Evolutionary conservation across 2,329 filamentous ascomycete genomes (phyloP).

Genomic region (Lachnellula occidentalis): DNA sequence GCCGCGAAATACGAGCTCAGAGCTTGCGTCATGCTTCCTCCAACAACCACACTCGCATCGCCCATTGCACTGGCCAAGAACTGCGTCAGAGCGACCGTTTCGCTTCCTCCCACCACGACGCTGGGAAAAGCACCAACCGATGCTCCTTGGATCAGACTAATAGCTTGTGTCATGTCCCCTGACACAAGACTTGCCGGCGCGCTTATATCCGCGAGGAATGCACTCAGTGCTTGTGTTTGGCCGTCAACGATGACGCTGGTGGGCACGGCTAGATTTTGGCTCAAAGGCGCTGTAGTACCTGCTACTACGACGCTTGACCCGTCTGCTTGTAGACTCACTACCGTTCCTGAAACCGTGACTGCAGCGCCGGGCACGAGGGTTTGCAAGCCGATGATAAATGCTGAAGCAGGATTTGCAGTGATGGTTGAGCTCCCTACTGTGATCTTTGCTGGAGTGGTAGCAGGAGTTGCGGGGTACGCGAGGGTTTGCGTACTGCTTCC

Average conservation of each 20-base stretch:
- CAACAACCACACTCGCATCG: neutral
- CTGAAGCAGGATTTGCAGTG: neutral
- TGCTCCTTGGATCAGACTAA: neutral
- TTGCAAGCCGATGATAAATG: neutral
- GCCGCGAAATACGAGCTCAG: neutral
- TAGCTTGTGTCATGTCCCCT: neutral
- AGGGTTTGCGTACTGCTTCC: neutral
- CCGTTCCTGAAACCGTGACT: conserved; percentile 1
- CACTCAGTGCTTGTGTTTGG: neutral
- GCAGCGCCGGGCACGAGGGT: neutral
- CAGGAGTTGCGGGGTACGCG: neutral
- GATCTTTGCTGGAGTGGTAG: neutral
- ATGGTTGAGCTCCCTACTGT: neutral
- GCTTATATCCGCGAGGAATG: neutral
- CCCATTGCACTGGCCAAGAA: neutral
- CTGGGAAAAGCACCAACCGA: neutral
- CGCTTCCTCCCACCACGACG: neutral
- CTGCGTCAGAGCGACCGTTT: neutral
- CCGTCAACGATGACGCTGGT: neutral
- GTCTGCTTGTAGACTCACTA: neutral
- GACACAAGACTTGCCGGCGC: neutral
- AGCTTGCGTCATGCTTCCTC: neutral
- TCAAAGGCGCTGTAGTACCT: neutral
- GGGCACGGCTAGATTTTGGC: neutral
- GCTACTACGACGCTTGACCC: neutral